A percentile compares a stretch with the other conserved stretches of the same genome.
Evolutionary conservation across 805 yeast genomes (phyloP).

Genomic region (Saccharomycopsis sp.): DNA sequence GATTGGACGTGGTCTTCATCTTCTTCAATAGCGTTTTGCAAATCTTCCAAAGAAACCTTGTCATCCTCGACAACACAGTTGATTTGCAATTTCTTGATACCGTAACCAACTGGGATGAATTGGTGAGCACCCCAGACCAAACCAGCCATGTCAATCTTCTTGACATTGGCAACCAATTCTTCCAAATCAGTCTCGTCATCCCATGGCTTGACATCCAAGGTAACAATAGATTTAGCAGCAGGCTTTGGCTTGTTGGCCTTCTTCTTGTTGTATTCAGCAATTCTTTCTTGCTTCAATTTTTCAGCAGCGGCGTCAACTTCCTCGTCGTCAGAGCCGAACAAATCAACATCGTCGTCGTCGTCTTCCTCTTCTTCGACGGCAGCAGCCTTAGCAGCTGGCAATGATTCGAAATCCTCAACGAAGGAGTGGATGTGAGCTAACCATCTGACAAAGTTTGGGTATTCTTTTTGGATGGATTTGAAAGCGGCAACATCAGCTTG

Average conservation of each 20-base stretch:
- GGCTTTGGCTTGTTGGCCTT: slow-evolving; percentile 97
- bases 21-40: slow-evolving; percentile 68
- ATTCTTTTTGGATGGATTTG: slow-evolving; percentile 88
- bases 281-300: slow-evolving; percentile 93
- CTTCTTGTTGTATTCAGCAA: slow-evolving; percentile 96
- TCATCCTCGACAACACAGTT: slow-evolving; percentile 98
- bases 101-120: slow-evolving; percentile 96
- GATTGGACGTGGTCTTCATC: slow-evolving; percentile 99
- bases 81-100: slow-evolving; percentile 98
- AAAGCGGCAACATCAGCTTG: slow-evolving; percentile 93
- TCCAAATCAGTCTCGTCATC: slow-evolving; percentile 98
- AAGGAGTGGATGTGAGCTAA: slow-evolving; percentile 95
- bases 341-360: slow-evolving; percentile 90
- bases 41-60: slow-evolving; percentile 87
- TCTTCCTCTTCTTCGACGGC: slow-evolving; percentile 54
- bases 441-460: slow-evolving; percentile 97
- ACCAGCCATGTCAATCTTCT: slow-evolving; percentile 81
- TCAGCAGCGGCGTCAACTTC: slow-evolving; percentile 97
- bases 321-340: slow-evolving; percentile 86
- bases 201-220: slow-evolving; percentile 99
- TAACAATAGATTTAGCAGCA: slow-evolving; percentile 96
- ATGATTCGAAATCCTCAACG: slow-evolving; percentile 73
- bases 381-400: slow-evolving; percentile 65
- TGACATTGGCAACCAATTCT: slow-evolving; percentile 78
- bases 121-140: slow-evolving; percentile 97